Evolutionary conservation across 2,329 filamentous ascomycete genomes (phyloP).

Genomic region (Fusarium brachygibbosum): DNA sequence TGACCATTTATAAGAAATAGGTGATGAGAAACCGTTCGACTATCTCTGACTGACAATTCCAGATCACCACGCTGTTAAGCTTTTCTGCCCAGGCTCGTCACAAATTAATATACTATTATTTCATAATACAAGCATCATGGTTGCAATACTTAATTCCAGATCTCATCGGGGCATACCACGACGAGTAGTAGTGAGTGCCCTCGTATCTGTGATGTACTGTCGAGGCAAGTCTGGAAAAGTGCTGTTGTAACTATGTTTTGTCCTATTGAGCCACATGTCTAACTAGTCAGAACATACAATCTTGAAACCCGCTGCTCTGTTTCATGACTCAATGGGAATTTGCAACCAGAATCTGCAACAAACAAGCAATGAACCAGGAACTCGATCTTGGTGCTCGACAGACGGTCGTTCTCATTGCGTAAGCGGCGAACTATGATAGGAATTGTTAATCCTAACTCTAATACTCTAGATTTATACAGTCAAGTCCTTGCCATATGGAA

Average conservation of each 20-base stretch:
- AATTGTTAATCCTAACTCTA: not conserved
- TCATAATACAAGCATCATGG: not conserved
- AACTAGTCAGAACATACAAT: not conserved
- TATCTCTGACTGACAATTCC: not conserved
- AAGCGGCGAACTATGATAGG: slow-evolving; percentile 1
- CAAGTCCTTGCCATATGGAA: not conserved
- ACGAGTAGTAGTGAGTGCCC: not conserved
- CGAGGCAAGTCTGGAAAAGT: not conserved
- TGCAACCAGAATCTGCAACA: not conserved
- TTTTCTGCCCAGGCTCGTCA: not conserved
- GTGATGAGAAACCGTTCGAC: not conserved
- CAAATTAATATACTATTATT: not conserved
- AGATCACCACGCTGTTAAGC: too few relatives aligned
- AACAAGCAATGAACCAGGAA: not conserved
- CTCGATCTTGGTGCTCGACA: not conserved
- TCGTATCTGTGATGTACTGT: not conserved
- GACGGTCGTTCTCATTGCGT: slow-evolving; percentile 6
- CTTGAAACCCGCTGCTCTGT: not conserved
- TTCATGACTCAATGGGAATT: not conserved
- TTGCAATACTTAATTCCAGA: not conserved
- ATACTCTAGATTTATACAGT: not conserved
- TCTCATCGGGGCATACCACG: too few relatives aligned
- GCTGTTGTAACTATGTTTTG: not conserved
- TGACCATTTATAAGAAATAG: not conserved
- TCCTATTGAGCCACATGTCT: not conserved